phyloP scores from a whole-genome alignment of 2,329 filamentous ascomycete genomes.

The Periconia digitata region DNA sequence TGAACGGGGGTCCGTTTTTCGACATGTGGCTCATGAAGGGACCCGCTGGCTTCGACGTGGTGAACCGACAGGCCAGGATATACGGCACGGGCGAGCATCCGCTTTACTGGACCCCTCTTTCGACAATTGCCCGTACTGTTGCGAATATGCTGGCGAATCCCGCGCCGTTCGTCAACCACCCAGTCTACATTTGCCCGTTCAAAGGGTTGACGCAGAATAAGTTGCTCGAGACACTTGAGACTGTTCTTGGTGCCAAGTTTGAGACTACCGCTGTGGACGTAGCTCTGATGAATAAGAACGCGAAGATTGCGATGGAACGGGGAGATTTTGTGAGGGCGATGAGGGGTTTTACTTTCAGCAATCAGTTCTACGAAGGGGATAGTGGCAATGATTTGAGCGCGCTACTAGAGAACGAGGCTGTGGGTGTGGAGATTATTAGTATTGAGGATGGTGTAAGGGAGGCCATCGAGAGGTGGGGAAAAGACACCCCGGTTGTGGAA shows the following conservation, averaged over 20 bases:
- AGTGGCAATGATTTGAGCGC: conserved; percentile 26
- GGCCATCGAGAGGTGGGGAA: conserved; percentile 25
- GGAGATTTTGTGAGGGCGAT: conserved; percentile 31
- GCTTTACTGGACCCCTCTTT: conserved; percentile 36
- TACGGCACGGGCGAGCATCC: conserved; percentile 35
- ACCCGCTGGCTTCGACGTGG: conserved; percentile 37
- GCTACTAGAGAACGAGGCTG: conserved; percentile 30
- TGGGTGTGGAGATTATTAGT: conserved; percentile 27
- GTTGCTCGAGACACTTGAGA: conserved; percentile 28
- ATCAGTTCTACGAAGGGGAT: conserved; percentile 38
- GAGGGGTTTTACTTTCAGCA: conserved; percentile 31
- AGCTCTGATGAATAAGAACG: conserved; percentile 28
- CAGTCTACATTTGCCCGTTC: conserved; percentile 34
- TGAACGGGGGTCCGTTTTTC: conserved; percentile 41
- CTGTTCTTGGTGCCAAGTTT: conserved; percentile 22
- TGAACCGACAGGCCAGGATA: conserved; percentile 31
- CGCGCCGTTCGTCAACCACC: conserved; percentile 20
- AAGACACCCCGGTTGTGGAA: conserved; percentile 27
- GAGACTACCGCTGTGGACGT: conserved; percentile 29
- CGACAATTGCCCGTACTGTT: conserved; percentile 25
- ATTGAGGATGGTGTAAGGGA: conserved; percentile 32
- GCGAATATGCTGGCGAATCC: conserved; percentile 35
- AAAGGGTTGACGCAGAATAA: conserved; percentile 26
- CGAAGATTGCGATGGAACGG: conserved; percentile 26
- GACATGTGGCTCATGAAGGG: conserved; percentile 45